Evolutionary conservation across 768 basidiomycete species (phyloP).

Genomic region (Amanita muscaria): DNA sequence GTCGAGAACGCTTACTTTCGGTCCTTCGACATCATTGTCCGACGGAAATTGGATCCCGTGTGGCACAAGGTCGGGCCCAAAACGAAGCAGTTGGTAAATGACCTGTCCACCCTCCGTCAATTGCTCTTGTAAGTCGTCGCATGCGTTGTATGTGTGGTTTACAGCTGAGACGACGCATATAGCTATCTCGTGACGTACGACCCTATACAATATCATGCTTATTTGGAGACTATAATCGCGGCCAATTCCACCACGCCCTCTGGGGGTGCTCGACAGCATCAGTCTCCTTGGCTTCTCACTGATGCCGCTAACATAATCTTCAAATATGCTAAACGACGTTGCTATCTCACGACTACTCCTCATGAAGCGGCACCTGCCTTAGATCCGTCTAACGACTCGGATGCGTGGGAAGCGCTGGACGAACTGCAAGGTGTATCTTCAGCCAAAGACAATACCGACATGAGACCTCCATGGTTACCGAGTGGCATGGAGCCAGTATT

Average conservation of each 20-base stretch:
- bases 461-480: conserved; percentile 55
- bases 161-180: too few relatives aligned
- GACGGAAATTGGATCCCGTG: conserved; percentile 82
- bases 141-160: not conserved
- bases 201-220: conserved; percentile 81
- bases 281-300: conserved; percentile 85
- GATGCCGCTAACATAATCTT: conserved; percentile 88
- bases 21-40: conserved; percentile 83
- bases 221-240: conserved; percentile 79
- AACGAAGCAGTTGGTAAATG: conserved; percentile 86
- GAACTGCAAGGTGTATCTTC: conserved; percentile 41
- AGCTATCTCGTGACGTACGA: conserved; percentile 89
- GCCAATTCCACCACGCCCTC: conserved; percentile 37
- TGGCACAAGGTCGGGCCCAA: conserved; percentile 96
- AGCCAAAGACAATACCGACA: conserved; percentile 16
- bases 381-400: conserved; percentile 51
- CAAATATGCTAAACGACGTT: conserved; percentile 69
- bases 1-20: conserved; percentile 92
- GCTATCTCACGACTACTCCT: conserved; percentile 45
- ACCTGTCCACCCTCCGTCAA: conserved; percentile 76
- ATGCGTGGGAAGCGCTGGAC: conserved; percentile 67
- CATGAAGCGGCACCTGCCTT: conserved; percentile 19
- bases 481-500: conserved; percentile 75
- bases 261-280: conserved; percentile 54
- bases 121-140: conserved; percentile 59